phyloP scores from a whole-genome alignment of 805 yeast species.

The Maudiozyma serrabonitensis region DNA sequence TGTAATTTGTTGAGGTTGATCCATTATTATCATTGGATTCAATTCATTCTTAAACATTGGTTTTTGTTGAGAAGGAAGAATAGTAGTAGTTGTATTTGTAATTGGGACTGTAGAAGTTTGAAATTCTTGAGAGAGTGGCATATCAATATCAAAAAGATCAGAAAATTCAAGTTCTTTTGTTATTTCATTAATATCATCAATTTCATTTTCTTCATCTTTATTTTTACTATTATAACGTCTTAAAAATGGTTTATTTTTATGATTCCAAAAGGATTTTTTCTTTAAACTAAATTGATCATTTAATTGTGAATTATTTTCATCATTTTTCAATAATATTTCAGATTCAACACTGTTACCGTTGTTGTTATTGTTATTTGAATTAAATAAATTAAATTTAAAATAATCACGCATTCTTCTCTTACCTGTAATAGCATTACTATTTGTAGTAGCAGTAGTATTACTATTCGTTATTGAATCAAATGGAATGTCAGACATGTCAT shows the following conservation, averaged over 20 bases:
- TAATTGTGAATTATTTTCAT: background rate
- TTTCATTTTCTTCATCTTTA: background rate
- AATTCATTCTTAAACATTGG: background rate
- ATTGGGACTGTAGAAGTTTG: background rate
- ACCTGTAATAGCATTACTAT: background rate
- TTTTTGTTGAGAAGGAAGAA: background rate
- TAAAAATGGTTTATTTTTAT: conserved; percentile 12
- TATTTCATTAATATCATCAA: background rate
- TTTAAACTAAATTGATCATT: conserved; percentile 13
- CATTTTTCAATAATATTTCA: background rate
- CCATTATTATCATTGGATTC: background rate
- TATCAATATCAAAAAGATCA: background rate
- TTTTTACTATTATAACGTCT: background rate
- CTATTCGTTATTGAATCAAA: background rate
- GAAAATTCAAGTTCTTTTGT: background rate
- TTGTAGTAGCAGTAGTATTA: background rate
- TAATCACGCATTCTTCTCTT: conserved; percentile 19
- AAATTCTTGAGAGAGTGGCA: too few species aligned
- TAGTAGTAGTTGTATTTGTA: background rate
- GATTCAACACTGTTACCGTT: conserved; percentile 5
- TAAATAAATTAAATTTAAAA: conserved; percentile 22
- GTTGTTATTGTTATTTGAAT: conserved; percentile 2
- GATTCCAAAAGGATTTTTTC: conserved; percentile 22
- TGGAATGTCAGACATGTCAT: background rate
- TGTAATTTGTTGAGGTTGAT: background rate